phyloP scores from a whole-genome alignment of 176 grass and related monocot genomes.

The Oryza meyeriana region DNA sequence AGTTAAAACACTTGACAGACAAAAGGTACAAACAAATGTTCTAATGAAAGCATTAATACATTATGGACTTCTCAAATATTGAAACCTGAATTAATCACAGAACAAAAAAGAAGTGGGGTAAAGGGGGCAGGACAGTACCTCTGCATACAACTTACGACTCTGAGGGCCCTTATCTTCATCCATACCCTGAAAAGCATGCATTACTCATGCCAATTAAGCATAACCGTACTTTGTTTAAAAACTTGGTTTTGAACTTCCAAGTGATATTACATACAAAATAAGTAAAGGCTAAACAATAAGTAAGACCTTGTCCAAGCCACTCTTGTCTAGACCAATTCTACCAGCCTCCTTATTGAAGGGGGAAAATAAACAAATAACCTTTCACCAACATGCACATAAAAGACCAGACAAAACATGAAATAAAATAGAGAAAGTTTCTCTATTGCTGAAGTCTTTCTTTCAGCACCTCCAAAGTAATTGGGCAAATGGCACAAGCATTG shows the following conservation, averaged over 20 bases:
- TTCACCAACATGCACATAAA: neutral
- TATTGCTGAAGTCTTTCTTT: neutral
- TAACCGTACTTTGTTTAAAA: neutral
- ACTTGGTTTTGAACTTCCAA: neutral
- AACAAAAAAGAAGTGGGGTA: neutral
- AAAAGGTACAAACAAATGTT: neutral
- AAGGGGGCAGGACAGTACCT: slow-evolving; percentile 37
- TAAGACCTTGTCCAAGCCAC: neutral
- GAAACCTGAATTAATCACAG: neutral
- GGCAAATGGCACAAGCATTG: neutral
- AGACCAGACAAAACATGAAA: neutral
- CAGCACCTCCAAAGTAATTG: neutral
- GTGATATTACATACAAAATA: neutral
- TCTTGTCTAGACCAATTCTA: neutral
- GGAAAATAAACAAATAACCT: neutral
- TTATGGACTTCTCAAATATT: neutral
- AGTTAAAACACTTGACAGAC: neutral
- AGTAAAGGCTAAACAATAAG: slow-evolving; percentile 10
- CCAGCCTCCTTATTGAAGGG: neutral
- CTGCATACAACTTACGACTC: slow-evolving; percentile 41
- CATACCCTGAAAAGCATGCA: slow-evolving; percentile 13
- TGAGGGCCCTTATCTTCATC: slow-evolving; percentile 79
- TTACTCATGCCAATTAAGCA: slow-evolving; percentile 1
- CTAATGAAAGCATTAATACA: neutral
- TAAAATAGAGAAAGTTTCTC: slow-evolving; percentile 7